Conservation (phyloP, 306 rosid species). For the Prosopis cineraria region DNA sequence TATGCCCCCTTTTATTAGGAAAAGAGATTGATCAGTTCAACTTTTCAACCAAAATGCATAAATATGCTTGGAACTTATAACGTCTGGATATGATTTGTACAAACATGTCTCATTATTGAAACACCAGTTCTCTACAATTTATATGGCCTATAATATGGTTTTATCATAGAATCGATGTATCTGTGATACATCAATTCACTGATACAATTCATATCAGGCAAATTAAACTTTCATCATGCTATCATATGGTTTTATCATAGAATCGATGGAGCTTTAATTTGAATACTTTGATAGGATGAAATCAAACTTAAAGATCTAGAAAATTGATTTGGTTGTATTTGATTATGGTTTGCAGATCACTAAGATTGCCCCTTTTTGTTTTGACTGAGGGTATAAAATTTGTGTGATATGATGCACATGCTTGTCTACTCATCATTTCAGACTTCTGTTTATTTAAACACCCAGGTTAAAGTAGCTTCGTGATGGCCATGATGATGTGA, state of each 20-base stretch:
- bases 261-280: neutral
- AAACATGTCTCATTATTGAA: neutral
- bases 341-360: neutral
- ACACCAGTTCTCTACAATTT: neutral
- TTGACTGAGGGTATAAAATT: neutral
- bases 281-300: neutral
- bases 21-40: neutral
- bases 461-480: neutral
- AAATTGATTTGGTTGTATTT: neutral
- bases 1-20: neutral
- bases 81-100: neutral
- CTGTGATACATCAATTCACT: too few species aligned
- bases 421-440: neutral
- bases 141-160: neutral
- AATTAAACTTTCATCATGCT: neutral
- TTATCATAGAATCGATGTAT: neutral
- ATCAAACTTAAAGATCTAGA: neutral
- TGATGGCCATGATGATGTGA: neutral
- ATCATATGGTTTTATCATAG: neutral
- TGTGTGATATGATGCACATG: neutral
- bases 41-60: neutral
- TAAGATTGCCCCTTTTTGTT: neutral
- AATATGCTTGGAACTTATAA: neutral
- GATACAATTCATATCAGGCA: too few species aligned
- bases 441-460: neutral